Conservation (phyloP, 2,329 filamentous ascomycete genomes). For the Trichoderma sp. region DNA sequence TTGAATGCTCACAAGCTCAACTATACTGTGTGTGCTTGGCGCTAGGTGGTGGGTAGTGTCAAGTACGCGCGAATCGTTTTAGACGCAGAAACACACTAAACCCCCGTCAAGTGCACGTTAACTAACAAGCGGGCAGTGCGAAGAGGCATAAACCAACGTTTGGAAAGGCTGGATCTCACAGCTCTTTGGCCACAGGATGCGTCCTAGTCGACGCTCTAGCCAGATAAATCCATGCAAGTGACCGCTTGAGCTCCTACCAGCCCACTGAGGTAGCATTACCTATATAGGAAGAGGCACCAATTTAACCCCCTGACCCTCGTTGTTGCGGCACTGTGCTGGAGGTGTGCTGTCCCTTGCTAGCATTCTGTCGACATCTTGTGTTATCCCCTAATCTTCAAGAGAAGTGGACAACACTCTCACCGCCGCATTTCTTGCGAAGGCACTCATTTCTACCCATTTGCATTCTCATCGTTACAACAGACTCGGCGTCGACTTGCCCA, state of each 20-base stretch:
- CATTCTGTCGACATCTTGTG: constrained; percentile 14
- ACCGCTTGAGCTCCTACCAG: background rate
- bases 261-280: constrained; percentile 7
- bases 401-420: constrained; percentile 18
- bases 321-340: constrained; percentile 14
- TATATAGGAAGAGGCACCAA: constrained; percentile 15
- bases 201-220: constrained; percentile 2
- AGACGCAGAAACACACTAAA: background rate
- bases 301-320: constrained; percentile 6
- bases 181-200: background rate
- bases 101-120: background rate
- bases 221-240: constrained; percentile 1
- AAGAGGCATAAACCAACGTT: constrained; percentile 7
- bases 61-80: background rate
- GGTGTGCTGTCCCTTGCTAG: constrained; percentile 18
- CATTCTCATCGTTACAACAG: background rate
- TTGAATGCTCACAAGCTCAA: background rate
- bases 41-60: background rate
- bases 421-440: constrained; percentile 20
- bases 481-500: constrained; percentile 12
- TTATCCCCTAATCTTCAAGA: constrained; percentile 16
- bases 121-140: background rate
- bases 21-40: background rate
- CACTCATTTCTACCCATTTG: constrained; percentile 20
- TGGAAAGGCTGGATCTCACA: background rate